Conservation (phyloP, 2,329 filamentous ascomycete genomes). For the Apiospora koreana region DNA sequence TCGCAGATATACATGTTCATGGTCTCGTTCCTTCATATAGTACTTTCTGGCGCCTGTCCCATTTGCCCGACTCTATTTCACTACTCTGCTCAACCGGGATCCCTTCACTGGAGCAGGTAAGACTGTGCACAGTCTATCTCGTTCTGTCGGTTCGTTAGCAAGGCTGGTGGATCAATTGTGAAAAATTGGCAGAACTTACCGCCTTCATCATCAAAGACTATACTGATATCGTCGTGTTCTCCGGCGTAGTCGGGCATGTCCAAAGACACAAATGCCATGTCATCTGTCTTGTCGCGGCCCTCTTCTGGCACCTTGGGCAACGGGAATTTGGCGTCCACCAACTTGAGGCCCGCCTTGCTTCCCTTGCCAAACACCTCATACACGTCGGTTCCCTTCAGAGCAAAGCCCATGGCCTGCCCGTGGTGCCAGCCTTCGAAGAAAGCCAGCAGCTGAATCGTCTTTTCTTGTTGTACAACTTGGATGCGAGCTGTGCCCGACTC, state of each 20-base stretch:
- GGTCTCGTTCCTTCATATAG: conserved; percentile 11
- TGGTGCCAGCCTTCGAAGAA: conserved; percentile 90
- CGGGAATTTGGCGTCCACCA: conserved; percentile 90
- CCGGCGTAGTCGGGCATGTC: conserved; percentile 88
- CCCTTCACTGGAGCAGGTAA: conserved; percentile 61
- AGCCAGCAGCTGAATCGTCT: conserved; percentile 73
- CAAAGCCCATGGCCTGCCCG: conserved; percentile 86
- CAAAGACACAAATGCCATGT: conserved; percentile 77
- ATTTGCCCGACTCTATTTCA: conserved; percentile 14
- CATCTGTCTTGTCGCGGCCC: conserved; percentile 53
- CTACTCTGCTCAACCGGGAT: conserved; percentile 36
- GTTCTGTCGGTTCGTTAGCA: conserved; percentile 41
- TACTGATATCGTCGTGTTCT: conserved; percentile 88
- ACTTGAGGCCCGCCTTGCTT: conserved; percentile 71
- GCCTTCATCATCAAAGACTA: conserved; percentile 78
- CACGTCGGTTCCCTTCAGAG: conserved; percentile 79
- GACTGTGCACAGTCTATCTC: conserved; percentile 51
- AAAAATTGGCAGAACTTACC: conserved; percentile 54
- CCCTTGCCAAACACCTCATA: conserved; percentile 70
- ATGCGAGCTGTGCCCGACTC: conserved; percentile 79
- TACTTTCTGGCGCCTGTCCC: background rate
- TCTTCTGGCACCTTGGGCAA: conserved; percentile 64
- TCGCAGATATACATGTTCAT: background rate
- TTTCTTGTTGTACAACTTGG: conserved; percentile 77
- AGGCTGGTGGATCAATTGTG: conserved; percentile 24